Conservation (phyloP, 352 stramenopile genomes). For the Globisporangium abappressorium region DNA sequence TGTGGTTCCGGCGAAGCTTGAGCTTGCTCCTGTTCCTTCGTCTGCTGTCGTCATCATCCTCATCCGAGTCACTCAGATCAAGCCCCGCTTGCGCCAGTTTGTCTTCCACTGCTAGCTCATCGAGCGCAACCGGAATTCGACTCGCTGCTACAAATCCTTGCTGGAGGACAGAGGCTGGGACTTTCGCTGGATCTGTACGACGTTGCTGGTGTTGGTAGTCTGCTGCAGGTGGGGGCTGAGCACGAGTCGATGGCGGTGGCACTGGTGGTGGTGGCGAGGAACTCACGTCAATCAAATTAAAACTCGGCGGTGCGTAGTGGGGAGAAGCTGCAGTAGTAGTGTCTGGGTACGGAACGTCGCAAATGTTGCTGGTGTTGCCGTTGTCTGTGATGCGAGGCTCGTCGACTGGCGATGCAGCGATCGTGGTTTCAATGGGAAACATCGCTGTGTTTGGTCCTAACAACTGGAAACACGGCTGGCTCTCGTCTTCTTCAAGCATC, state of each 20-base stretch:
- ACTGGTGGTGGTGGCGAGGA: slow-evolving; percentile 2
- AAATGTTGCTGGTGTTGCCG: neutral
- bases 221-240: neutral
- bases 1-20: slow-evolving; percentile 9
- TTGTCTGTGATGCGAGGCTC: neutral
- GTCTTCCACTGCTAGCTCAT: slow-evolving; percentile 28
- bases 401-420: neutral
- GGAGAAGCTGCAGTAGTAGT: neutral
- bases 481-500: slow-evolving; percentile 21
- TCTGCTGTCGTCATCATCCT: slow-evolving; percentile 23
- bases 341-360: neutral
- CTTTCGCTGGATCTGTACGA: neutral
- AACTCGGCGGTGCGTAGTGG: neutral
- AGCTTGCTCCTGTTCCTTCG: slow-evolving; percentile 13
- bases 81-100: slow-evolving; percentile 50
- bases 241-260: neutral
- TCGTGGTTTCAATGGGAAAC: slow-evolving; percentile 14
- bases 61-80: slow-evolving; percentile 50
- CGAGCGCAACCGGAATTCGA: slow-evolving; percentile 14
- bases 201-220: neutral
- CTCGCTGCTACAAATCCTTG: slow-evolving; percentile 16
- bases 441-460: slow-evolving; percentile 27
- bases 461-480: slow-evolving; percentile 51
- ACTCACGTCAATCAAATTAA: slow-evolving; percentile 15
- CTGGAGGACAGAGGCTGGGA: slow-evolving; percentile 3